Base-by-base conservation (phyloP, 2,329 filamentous ascomycete species). In the Cylindrodendrum hubeiense region DNA sequence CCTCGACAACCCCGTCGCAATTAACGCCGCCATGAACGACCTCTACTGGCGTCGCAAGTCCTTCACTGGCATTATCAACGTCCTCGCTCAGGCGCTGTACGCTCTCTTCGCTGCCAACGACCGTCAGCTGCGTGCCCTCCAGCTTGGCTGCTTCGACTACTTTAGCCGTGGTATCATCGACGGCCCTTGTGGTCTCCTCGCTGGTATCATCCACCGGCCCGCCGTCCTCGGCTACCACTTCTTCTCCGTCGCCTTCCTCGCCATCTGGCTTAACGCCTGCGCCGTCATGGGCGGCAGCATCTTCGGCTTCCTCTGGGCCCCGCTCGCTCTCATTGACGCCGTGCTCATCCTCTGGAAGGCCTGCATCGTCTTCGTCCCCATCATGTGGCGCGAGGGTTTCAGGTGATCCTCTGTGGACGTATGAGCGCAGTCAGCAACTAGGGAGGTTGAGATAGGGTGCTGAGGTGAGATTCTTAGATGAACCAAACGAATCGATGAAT, bases 21-120 rank as follows among this genome's bases (percentile, higher is more conserved):
- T 99, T 6, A 81, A 90, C 58, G 80, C 82, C 55, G 92, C 92
- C 71, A 89, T 98, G 84, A 82, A 85, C 13, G 79, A 84, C 17
- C 96, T 98, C 82, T 94, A 98, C 85, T 97, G 93, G 93, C 85
- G 85, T 71, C 89, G 96, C 75, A 98, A 98, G 83, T 83, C 85
- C 68, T 85, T 94, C 53, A 93, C 93, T 0, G 90, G 90, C 57
- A 95, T 97, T 72, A 96, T 99, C 85, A 99, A 99, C 80, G 97
- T 98, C 72, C 90, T 99, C n/a, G 95, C 96, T 1, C 93, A 96
- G 84, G 95, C 96, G 0, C 87, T 99, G 2, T 99, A 99, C 83
- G 85, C 88, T 33, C 88, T 99, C 13, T 99, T 98, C 78, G 94
- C 95, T 17, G 96, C 95, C 55, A 86, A 97, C 77, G 91, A 93